Conservation (phyloP, 805 yeast species). For the Nakazawaea ambrosiae region DNA sequence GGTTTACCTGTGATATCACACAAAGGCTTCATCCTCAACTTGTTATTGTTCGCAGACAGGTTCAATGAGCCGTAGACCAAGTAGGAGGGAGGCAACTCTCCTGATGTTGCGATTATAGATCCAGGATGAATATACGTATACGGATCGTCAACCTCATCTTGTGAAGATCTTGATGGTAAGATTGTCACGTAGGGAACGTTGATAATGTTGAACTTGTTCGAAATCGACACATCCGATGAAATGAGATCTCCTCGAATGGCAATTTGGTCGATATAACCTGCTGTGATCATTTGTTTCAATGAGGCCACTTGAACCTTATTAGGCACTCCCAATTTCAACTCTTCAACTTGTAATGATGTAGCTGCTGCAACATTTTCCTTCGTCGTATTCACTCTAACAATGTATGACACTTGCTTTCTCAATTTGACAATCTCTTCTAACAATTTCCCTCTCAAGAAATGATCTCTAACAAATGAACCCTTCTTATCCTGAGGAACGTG, state of each 20-base stretch:
- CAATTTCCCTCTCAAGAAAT: slow-evolving; percentile 69
- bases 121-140: slow-evolving; percentile 75
- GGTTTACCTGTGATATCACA: slow-evolving; percentile 73
- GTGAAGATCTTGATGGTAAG: slow-evolving; percentile 29
- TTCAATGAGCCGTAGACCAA: slow-evolving; percentile 68
- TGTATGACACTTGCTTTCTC: slow-evolving; percentile 69
- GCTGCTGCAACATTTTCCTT: slow-evolving; percentile 52
- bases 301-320: slow-evolving; percentile 62
- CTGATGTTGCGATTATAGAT: slow-evolving; percentile 54
- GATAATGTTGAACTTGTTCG: slow-evolving; percentile 50
- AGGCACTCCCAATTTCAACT: slow-evolving; percentile 59
- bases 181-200: slow-evolving; percentile 62
- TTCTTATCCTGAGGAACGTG: slow-evolving; percentile 51
- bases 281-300: slow-evolving; percentile 83
- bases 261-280: slow-evolving; percentile 89
- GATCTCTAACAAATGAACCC: slow-evolving; percentile 41
- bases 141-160: slow-evolving; percentile 37
- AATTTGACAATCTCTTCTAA: slow-evolving; percentile 83
- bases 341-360: slow-evolving; percentile 26
- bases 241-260: slow-evolving; percentile 77
- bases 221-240: slow-evolving; percentile 52
- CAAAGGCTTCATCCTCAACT: slow-evolving; percentile 64
- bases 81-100: slow-evolving; percentile 73
- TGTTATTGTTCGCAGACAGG: slow-evolving; percentile 37
- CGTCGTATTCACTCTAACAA: slow-evolving; percentile 61